A percentile compares a stretch with the other conserved stretches of the same genome.
phyloP scores from a whole-genome alignment of 345 rosid genomes.

The Aurinia saxatilis region DNA sequence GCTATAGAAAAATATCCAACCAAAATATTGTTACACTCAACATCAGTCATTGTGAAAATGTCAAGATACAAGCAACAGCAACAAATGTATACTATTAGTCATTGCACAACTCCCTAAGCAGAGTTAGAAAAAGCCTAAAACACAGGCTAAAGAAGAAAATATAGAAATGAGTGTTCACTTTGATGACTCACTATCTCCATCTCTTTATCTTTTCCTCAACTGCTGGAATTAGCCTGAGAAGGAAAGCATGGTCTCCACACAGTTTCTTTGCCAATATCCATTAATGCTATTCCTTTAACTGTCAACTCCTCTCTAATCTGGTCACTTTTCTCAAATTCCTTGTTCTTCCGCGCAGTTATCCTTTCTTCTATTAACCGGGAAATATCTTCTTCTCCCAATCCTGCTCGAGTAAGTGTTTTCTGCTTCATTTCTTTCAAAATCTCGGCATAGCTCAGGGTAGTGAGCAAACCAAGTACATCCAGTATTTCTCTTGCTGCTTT shows the following conservation, averaged over 20 bases:
- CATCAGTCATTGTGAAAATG: too few relatives aligned
- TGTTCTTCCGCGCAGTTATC: constrained; percentile 47
- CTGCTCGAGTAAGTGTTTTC: constrained; percentile 66
- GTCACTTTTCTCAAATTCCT: constrained; percentile 67
- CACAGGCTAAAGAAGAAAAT: neutral
- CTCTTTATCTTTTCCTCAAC: neutral
- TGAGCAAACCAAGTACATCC: constrained; percentile 55
- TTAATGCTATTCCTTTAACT: constrained; percentile 61
- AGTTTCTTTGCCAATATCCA: constrained; percentile 76
- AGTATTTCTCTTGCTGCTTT: constrained; percentile 54
- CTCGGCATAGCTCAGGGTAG: constrained; percentile 46
- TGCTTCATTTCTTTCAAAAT: constrained; percentile 57
- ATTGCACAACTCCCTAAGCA: too few relatives aligned
- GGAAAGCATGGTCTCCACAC: constrained; percentile 82
- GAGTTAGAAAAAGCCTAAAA: neutral
- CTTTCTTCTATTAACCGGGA: constrained; percentile 48
- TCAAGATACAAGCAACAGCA: too few relatives aligned
- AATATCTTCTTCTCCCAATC: constrained; percentile 48
- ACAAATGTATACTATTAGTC: too few relatives aligned
- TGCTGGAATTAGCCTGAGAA: constrained; percentile 17
- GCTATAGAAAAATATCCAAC: too few relatives aligned
- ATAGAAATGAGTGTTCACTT: too few relatives aligned
- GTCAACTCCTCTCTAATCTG: constrained; percentile 59
- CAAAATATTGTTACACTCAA: too few relatives aligned
- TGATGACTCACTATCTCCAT: constrained; percentile 6